These are phyloP conservation scores for Arabidopsis suecica DNA, from an alignment of 345 rosid genomes.

Conservation along the genomic window DNA sequence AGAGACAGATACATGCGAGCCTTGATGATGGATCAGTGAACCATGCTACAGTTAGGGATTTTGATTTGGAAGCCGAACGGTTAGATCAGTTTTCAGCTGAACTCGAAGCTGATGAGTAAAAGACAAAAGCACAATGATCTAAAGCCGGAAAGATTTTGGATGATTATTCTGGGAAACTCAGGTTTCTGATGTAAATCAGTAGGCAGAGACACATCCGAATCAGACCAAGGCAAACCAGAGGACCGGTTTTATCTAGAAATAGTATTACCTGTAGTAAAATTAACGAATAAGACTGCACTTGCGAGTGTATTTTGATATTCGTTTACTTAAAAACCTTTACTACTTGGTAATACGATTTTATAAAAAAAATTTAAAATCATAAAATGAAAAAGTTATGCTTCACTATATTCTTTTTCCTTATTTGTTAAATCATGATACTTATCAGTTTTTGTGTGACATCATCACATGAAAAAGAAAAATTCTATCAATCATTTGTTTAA, in stretches of 20 bases:
- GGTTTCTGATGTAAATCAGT: constrained; percentile 20
- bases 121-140: not conserved
- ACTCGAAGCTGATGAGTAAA: constrained; percentile 80
- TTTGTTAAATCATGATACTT: too few species aligned
- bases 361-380: not conserved
- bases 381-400: not conserved
- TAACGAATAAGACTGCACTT: not conserved
- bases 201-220: not conserved
- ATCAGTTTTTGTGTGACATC: too few species aligned
- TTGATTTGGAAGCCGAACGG: constrained; percentile 64
- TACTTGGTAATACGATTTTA: not conserved
- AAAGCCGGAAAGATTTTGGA: constrained; percentile 9
- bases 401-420: too few species aligned
- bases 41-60: constrained; percentile 74
- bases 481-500: too few species aligned
- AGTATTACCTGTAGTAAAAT: not conserved
- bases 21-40: constrained; percentile 84
- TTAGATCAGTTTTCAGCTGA: constrained; percentile 91
- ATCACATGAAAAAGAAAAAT: too few species aligned
- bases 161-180: not conserved
- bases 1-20: constrained; percentile 79
- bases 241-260: not conserved
- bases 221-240: constrained; percentile 11
- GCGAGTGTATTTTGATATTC: not conserved
- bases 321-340: not conserved